phyloP scores from a whole-genome alignment of 768 basidiomycete genomes.

The Collybiopsis luxurians region DNA sequence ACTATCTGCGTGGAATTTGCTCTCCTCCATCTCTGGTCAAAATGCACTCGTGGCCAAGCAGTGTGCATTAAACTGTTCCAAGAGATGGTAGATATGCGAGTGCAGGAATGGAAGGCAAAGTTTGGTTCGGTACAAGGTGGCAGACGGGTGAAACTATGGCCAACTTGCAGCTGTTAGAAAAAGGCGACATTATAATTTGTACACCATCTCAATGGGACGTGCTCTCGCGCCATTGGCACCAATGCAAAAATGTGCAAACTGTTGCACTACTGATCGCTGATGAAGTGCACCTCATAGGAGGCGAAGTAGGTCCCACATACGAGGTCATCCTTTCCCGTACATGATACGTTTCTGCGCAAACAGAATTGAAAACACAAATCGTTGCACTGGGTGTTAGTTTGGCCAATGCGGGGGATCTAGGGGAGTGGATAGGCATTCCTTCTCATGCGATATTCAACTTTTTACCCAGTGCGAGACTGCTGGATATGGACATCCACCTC shows the following conservation, averaged over 20 bases:
- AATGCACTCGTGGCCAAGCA: slow-evolving; percentile 65
- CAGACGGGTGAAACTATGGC: slow-evolving; percentile 93
- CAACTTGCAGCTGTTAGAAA: slow-evolving; percentile 84
- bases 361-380: slow-evolving; percentile 88
- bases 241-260: slow-evolving; percentile 93
- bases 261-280: slow-evolving; percentile 93
- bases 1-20: slow-evolving; percentile 98
- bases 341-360: slow-evolving; percentile 94
- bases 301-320: slow-evolving; percentile 94
- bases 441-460: slow-evolving; percentile 98
- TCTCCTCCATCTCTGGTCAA: slow-evolving; percentile 91
- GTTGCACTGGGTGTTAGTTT: slow-evolving; percentile 95
- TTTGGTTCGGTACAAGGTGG: slow-evolving; percentile 83
- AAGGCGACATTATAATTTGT: slow-evolving; percentile 91
- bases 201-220: slow-evolving; percentile 98
- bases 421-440: slow-evolving; percentile 96
- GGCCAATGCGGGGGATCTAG: slow-evolving; percentile 92
- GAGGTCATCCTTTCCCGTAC: slow-evolving; percentile 95
- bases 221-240: slow-evolving; percentile 91
- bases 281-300: slow-evolving; percentile 92
- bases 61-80: slow-evolving; percentile 97
- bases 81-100: slow-evolving; percentile 93
- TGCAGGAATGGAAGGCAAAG: slow-evolving; percentile 85
- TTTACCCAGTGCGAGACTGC: slow-evolving; percentile 92
- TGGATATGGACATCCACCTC: slow-evolving; percentile 96